Evolutionary conservation across 176 grass and related monocot species (phyloP).

Genomic region (Guadua angustifolia): DNA sequence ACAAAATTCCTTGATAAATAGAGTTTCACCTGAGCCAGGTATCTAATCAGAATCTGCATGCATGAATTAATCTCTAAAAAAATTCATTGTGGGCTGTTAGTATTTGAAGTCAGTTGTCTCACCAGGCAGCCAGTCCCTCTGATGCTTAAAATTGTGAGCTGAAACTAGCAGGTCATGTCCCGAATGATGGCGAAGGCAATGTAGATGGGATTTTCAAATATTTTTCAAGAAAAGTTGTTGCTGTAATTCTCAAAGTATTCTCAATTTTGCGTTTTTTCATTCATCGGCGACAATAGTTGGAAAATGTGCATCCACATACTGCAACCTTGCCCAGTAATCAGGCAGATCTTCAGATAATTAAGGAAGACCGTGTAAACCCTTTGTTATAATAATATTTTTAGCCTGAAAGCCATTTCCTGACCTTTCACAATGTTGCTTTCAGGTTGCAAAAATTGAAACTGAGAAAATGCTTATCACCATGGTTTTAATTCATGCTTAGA

Average conservation of each 20-base stretch:
- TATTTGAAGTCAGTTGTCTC: constrained; percentile 40
- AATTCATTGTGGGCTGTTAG: background rate
- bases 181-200: constrained; percentile 32
- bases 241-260: constrained; percentile 72
- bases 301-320: constrained; percentile 45
- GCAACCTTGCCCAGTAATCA: constrained; percentile 39
- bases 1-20: constrained; percentile 27
- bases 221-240: constrained; percentile 65
- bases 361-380: constrained; percentile 60
- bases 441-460: too few relatives aligned
- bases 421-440: too few relatives aligned
- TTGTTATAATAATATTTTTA: too few relatives aligned
- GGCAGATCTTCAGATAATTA: constrained; percentile 45
- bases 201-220: constrained; percentile 60
- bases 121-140: constrained; percentile 21
- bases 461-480: too few relatives aligned
- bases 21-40: constrained; percentile 51
- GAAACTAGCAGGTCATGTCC: constrained; percentile 47
- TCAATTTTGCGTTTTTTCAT: constrained; percentile 60
- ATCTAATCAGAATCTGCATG: constrained; percentile 43
- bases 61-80: constrained; percentile 10
- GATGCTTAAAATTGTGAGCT: constrained; percentile 50
- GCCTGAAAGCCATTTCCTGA: too few relatives aligned
- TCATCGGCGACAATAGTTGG: constrained; percentile 47
- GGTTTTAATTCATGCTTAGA: too few relatives aligned